Conservation (phyloP, 495 filamentous ascomycete genomes). For the Xylaria acuta region DNA sequence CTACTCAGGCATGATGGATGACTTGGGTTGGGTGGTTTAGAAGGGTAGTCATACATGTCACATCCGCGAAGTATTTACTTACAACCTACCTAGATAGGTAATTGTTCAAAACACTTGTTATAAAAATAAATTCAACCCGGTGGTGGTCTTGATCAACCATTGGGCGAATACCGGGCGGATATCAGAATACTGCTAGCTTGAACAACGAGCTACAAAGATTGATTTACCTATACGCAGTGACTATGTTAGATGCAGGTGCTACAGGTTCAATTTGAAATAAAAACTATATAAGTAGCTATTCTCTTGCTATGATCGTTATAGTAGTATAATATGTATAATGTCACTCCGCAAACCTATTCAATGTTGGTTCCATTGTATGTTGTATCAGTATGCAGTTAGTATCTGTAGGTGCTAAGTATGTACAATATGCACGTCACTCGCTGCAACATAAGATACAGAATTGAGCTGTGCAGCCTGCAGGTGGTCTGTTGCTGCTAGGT, state of each 20-base stretch:
- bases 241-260: neutral
- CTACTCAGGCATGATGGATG: neutral
- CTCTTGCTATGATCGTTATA: neutral
- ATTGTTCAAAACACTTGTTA: neutral
- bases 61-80: constrained; percentile 2
- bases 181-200: neutral
- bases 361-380: neutral
- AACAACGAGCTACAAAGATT: neutral
- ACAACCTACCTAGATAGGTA: constrained; percentile 11
- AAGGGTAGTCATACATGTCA: constrained; percentile 20
- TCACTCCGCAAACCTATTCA: neutral
- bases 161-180: too few relatives aligned
- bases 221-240: neutral
- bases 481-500: too few relatives aligned
- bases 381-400: too few relatives aligned
- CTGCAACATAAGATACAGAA: too few relatives aligned
- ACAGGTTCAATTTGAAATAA: too few relatives aligned
- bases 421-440: too few relatives aligned
- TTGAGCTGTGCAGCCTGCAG: too few relatives aligned
- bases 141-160: neutral
- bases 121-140: neutral
- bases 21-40: constrained; percentile 3
- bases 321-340: neutral
- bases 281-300: neutral
- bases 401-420: too few relatives aligned